Base-by-base conservation (phyloP, 345 rosid species). In the thale cress (Arabidopsis thaliana) region DNA sequence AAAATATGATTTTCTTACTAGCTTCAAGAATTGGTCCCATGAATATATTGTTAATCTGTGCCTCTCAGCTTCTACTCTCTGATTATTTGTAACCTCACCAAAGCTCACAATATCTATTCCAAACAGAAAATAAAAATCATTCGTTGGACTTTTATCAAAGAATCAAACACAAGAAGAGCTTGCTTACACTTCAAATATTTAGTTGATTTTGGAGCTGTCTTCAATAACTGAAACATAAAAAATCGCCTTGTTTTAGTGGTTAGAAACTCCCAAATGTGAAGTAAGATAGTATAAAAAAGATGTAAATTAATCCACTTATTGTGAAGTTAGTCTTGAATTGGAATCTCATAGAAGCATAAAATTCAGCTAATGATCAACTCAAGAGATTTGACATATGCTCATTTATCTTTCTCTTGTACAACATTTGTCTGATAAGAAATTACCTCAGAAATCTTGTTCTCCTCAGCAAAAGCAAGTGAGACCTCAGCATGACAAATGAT, bases 91-190 rank as follows among this genome's bases (percentile, higher is more conserved):
- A 73, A 91, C 81, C 84, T 83, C 88, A 65, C 98, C 97, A 80
- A 96, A 93, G 82, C 99, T 96, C 79, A 96, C 96, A 77, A 96
- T 84, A 83, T 93, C 99, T 93, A 81, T 85, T 81, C 4, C 50
- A 76, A 57, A 38, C 6, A 59, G 0, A 71, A 67, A 1, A 8
- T 48, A 61, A 24, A 68, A 58, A 48, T 78, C 33, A 78, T 45
- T 51, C 12, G 59, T 25, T 59, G 13, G 32, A 11, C 25, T 48
- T 44, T 59, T 40, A 70, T 45, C 40, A 44, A 51, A 49, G n/a
- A 38, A 40, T 22, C 62, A 51, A 72, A 61, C 49, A 37, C 52
- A 58, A 14, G 1, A 68, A 24, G 7, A 37, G 3, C 20, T 16
- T 66, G 68, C 97, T 88, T 85, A 96, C 99, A 88, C 82, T 79